Conservation (phyloP, 306 rosid species). For the Dryas drummondii region DNA sequence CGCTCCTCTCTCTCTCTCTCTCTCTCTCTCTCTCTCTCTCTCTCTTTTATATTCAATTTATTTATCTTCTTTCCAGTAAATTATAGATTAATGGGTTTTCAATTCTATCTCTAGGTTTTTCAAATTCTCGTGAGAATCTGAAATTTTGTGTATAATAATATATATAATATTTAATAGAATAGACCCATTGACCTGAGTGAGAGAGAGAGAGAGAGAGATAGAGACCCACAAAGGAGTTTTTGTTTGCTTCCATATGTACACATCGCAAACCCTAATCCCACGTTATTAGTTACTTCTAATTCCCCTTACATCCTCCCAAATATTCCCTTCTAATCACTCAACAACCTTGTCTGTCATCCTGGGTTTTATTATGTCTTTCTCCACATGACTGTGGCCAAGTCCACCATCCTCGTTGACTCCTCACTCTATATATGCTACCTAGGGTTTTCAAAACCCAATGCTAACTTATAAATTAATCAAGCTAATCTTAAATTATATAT, state of each 20-base stretch:
- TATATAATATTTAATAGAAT: background rate
- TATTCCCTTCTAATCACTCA: conserved; percentile 48
- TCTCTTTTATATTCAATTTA: too few relatives aligned
- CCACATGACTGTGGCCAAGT: conserved; percentile 21
- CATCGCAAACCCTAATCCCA: conserved; percentile 43
- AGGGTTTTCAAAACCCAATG: conserved; percentile 54
- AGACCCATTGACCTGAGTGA: conserved; percentile 37
- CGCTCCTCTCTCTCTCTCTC: conserved; percentile 25
- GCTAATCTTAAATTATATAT: background rate
- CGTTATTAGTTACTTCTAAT: conserved; percentile 33
- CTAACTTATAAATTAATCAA: conserved; percentile 25
- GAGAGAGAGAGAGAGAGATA: conserved; percentile 33
- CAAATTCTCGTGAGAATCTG: conserved; percentile 35
- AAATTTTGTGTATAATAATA: background rate
- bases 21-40: conserved; percentile 14
- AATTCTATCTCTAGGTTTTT: conserved; percentile 20
- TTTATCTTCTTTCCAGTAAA: too few relatives aligned
- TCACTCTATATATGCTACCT: background rate
- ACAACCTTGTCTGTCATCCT: conserved; percentile 41
- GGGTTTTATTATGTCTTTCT: conserved; percentile 38
- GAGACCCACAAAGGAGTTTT: conserved; percentile 37
- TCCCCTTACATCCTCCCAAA: conserved; percentile 37
- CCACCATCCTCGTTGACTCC: conserved; percentile 34
- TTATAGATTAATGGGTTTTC: too few relatives aligned
- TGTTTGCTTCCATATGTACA: conserved; percentile 45